These are phyloP conservation scores for Hypoxylon lienhwacheense DNA, from an alignment of 495 filamentous ascomycete genomes.

Conservation along the genomic window DNA sequence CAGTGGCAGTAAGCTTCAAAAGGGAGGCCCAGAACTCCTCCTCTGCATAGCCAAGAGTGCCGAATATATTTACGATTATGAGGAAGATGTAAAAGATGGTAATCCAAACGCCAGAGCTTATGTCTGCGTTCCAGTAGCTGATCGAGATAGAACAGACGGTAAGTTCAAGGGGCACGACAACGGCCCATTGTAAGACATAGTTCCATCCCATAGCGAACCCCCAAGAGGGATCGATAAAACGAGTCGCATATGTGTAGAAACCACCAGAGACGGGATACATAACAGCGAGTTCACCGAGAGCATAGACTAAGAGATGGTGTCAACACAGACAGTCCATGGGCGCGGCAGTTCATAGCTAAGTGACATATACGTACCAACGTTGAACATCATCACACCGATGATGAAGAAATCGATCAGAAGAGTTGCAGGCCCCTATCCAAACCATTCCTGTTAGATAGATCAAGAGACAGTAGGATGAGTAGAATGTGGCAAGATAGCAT, in stretches of 20 bases:
- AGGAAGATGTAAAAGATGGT: slow-evolving; percentile 57
- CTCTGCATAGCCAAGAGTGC: slow-evolving; percentile 72
- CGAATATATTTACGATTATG: slow-evolving; percentile 69
- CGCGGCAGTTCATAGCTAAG: not conserved
- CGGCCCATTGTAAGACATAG: slow-evolving; percentile 68
- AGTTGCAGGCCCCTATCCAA: slow-evolving; percentile 48
- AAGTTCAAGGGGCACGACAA: slow-evolving; percentile 59
- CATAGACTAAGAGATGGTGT: slow-evolving; percentile 53
- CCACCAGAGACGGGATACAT: slow-evolving; percentile 67
- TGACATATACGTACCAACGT: slow-evolving; percentile 42
- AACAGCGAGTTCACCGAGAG: slow-evolving; percentile 73
- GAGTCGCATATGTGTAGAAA: slow-evolving; percentile 67
- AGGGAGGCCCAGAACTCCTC: slow-evolving; percentile 57
- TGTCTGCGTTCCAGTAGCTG: slow-evolving; percentile 57
- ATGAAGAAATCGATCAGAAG: slow-evolving; percentile 59
- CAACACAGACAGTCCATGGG: not conserved
- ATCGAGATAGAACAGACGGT: slow-evolving; percentile 59
- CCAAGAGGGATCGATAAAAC: slow-evolving; percentile 75
- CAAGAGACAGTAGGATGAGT: not conserved
- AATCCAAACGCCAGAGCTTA: slow-evolving; percentile 66
- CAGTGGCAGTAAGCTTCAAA: slow-evolving; percentile 63
- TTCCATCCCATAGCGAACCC: slow-evolving; percentile 90
- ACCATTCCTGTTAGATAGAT: slow-evolving; percentile 4
- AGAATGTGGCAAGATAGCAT: not conserved
- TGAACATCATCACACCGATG: slow-evolving; percentile 59